These are phyloP conservation scores for Salix suchowensis DNA, from an alignment of 345 rosid genomes.

Conservation along the genomic window DNA sequence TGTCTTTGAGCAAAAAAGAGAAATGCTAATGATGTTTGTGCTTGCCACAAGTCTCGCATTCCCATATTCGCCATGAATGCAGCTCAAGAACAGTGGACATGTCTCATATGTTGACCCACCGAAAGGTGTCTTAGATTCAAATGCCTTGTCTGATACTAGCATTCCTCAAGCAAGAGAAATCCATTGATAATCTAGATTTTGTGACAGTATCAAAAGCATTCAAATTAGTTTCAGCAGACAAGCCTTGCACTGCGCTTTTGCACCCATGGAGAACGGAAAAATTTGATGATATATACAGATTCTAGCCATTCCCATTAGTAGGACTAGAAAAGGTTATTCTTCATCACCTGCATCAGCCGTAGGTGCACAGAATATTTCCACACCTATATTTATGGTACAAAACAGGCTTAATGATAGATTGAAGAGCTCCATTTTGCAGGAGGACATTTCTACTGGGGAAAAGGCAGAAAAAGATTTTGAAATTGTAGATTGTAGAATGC, in stretches of 20 bases:
- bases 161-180: too few species aligned
- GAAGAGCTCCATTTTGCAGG: not conserved
- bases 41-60: too few species aligned
- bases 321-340: not conserved
- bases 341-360: constrained; percentile 17
- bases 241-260: not conserved
- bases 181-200: too few species aligned
- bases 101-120: too few species aligned
- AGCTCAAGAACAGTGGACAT: too few species aligned
- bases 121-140: too few species aligned
- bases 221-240: not conserved
- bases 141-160: too few species aligned
- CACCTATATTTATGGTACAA: constrained; percentile 9
- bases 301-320: not conserved
- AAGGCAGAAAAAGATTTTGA: not conserved
- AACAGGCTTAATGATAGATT: not conserved
- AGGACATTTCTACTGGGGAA: not conserved
- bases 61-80: too few species aligned
- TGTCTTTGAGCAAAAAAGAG: too few species aligned
- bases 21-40: too few species aligned
- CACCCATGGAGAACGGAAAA: not conserved
- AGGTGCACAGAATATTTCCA: constrained; percentile 28
- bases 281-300: not conserved
- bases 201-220: not conserved
- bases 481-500: not conserved